Evolutionary conservation across 164 flowering plant species (phyloP), one percentile per base, ranked within the genome.

Genomic region (Santalum album): DNA sequence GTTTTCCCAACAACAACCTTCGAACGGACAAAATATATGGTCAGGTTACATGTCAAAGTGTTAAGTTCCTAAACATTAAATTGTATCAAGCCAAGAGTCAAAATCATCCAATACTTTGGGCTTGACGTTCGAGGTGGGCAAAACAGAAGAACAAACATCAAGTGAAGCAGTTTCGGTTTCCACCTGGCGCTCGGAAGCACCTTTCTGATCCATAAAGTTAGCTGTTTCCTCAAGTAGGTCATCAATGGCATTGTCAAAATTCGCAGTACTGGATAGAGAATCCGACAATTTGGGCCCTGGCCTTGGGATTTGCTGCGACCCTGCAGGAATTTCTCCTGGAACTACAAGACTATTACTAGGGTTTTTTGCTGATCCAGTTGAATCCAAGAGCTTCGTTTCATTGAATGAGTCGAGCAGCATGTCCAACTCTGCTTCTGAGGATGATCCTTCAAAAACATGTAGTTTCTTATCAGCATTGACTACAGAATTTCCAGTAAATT

Each of bases 31-130:
- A n/a, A n/a, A n/a, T n/a, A n/a, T n/a, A n/a, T n/a, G 2, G 17
- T 38, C 17, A 38, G 16, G 42, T 15, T 15, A 9, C 12, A 38
- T 14, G 42, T 5, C 58, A 57, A 62, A 50, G 27, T 50, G 24
- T 42, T 24, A 16, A 18, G 25, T 2, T 18, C 20, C 18, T 29
- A 38, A 55, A 49, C 26, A 16, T 71, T 70, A 73, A n/a, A 79
- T 57, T 32, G 80, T 71, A 61, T 84, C 87, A 11, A 87, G 63
- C 95, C 86, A 84, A n/a, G 95, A 78, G 62, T 80, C 87, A 62
- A 84, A 83, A 62, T 84, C 89, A 51, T 79, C 78, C 66, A 72
- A 56, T 14, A 61, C 54, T 45, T 78, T 70, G 1, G 79, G 51
- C 45, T 66, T 74, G 7, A 75, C 43, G 46, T 44, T 32, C 25